Evolutionary conservation across 2,329 filamentous ascomycete species (phyloP), one percentile per base, ranked within the genome.

Genomic region (Chaetothyriales sp.): DNA sequence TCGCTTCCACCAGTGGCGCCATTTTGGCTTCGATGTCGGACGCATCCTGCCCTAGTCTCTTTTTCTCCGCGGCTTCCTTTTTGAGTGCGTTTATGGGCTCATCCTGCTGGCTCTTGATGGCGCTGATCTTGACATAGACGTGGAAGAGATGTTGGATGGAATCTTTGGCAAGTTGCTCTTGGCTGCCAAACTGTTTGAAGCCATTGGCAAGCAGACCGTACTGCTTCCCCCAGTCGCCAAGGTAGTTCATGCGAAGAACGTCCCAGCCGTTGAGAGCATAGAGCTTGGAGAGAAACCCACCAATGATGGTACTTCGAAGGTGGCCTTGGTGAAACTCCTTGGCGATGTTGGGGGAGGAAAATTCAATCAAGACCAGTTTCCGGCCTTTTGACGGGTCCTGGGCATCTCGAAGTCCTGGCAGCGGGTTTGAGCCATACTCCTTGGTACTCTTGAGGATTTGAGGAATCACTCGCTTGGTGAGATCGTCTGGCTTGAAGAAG

Each of bases 161-260:
- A 62, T 83, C 78, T 60, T 73, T 74, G 49, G 72, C 65, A 37
- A 83, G 68, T 59, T 76, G 73, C 57, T 80, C 77, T 64, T 82
- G 78, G 54, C 70, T 75, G 46, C 80, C 80, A 56, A 77, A 83
- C 57, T 73, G 71, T 60, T 80, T 74, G 63, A 78, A 83, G 1
- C 80, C 80, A 52, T 81, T 75, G 8, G 77, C 79, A 29, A 61
- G 51, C 33, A 83, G 70, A 60, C 80, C 80, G 55, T 82, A 82
- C 64, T 83, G 80, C 70, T 82, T 82, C 49, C 80, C 80, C 80
- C 80, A 83, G 62, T 83, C 80, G 55, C 80, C 80, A 4, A 83
- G 73, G 64, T 83, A 83, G 68, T 83, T 83, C 75, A 83, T 77
- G 54, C 77, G 74, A 48, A 76, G 67, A 2, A 82, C 78, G 13